Percentiles rank a stretch among this genome's conserved stretches.
Evolutionary conservation across 768 basidiomycete species (phyloP).

Genomic region (Dictyophora rubrovolvata): DNA sequence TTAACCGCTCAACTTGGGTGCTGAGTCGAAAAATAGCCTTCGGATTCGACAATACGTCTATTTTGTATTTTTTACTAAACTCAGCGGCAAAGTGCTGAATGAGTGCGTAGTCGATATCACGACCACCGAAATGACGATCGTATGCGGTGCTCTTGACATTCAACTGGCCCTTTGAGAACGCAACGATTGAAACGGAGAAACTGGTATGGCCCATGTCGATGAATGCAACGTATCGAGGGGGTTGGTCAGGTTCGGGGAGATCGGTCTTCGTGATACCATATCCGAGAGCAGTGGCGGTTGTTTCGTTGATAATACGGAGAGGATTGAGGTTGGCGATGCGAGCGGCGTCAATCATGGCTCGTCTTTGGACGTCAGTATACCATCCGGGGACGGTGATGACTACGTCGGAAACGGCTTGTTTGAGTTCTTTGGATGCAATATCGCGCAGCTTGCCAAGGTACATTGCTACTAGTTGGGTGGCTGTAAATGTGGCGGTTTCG

Average conservation of each 20-base stretch:
- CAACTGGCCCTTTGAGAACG: conserved; percentile 91
- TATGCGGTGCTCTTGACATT: conserved; percentile 80
- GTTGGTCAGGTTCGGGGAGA: conserved; percentile 70
- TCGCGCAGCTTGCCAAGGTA: conserved; percentile 89
- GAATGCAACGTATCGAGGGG: conserved; percentile 81
- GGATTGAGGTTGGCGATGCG: conserved; percentile 80
- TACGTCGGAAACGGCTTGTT: conserved; percentile 76
- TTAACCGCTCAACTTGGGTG: conserved; percentile 85
- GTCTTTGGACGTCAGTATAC: conserved; percentile 90
- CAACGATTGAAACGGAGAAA: conserved; percentile 78
- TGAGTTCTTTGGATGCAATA: conserved; percentile 77
- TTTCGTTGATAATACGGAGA: conserved; percentile 95
- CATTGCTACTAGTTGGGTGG: conserved; percentile 85
- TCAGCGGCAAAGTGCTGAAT: conserved; percentile 81
- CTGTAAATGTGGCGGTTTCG: conserved; percentile 68
- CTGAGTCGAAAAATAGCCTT: conserved; percentile 89
- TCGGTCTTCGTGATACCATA: conserved; percentile 99
- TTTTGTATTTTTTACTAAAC: conserved; percentile 96
- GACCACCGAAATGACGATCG: conserved; percentile 90
- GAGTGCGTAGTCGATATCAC: conserved; percentile 90
- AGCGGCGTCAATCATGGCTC: conserved; percentile 84
- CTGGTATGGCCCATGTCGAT: conserved; percentile 93
- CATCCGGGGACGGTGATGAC: conserved; percentile 95
- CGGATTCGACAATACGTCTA: conserved; percentile 84
- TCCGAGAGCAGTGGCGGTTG: conserved; percentile 89